Percentiles rank a stretch among this genome's conserved stretches.
Evolutionary conservation across 2,329 filamentous ascomycete genomes (phyloP).

Genomic region (Aspergillus phoenicis): DNA sequence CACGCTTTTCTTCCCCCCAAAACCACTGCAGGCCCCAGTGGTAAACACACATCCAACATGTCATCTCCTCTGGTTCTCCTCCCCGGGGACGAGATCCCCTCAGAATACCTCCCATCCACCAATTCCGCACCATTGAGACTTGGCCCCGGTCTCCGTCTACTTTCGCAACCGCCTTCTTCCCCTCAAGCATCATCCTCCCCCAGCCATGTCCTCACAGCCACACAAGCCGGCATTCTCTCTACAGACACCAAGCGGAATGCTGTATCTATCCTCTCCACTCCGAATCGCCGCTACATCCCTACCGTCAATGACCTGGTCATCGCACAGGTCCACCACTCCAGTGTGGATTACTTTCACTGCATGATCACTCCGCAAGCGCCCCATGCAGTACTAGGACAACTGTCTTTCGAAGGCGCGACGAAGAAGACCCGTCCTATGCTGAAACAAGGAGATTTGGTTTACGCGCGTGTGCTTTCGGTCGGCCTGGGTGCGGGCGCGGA

Average conservation of each 20-base stretch:
- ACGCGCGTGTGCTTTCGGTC: constrained; percentile 78
- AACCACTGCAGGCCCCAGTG: neutral
- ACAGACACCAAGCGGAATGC: constrained; percentile 46
- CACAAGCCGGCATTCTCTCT: constrained; percentile 39
- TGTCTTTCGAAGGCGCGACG: constrained; percentile 89
- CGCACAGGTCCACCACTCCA: constrained; percentile 76
- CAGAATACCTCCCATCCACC: constrained; percentile 65
- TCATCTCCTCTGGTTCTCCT: constrained; percentile 68
- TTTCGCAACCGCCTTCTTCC: constrained; percentile 71
- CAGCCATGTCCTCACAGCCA: constrained; percentile 40
- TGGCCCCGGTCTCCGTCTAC: constrained; percentile 80
- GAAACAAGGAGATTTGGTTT: constrained; percentile 74
- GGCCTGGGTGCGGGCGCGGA: constrained; percentile 83
- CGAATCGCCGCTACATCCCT: constrained; percentile 69
- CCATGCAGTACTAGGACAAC: constrained; percentile 73
- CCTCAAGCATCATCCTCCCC: constrained; percentile 58
- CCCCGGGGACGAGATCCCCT: constrained; percentile 75
- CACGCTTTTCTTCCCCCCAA: neutral
- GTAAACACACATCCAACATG: constrained; percentile 47
- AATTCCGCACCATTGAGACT: constrained; percentile 72
- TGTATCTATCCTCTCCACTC: constrained; percentile 38
- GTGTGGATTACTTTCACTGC: constrained; percentile 78
- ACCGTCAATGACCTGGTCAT: constrained; percentile 83
- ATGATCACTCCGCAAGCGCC: constrained; percentile 67
- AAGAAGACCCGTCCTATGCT: constrained; percentile 89